Base-by-base conservation (phyloP, 192 early-diverging fungal genomes). In the Coemansia sp. region DNA sequence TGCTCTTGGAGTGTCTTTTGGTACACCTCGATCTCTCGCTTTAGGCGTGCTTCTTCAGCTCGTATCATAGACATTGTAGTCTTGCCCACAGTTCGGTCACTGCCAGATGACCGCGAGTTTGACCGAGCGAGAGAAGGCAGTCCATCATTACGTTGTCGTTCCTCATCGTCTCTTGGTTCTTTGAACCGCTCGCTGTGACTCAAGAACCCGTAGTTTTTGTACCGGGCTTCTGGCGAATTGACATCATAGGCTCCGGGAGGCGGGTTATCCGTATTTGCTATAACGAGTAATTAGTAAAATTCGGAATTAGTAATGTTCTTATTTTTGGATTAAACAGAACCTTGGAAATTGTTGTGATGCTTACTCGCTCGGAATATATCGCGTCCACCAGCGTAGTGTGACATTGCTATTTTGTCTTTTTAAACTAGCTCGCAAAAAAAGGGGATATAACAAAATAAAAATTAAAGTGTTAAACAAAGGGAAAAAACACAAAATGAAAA, bases 221-320 rank as follows among this genome's bases (percentile, higher is more conserved):
- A 76, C 16, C 61, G 62, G 27, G 67, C 66, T 16, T 80, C 82
- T 16, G 76, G 73, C 29, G 81, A 76, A 40, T 69, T 40, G 16
- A 76, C 73, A 36, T 84, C 73, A 51, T 84, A 84, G 8, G 66
- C 54, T 2, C 81, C 80, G 0, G 80, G 76, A 24, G 75, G 73
- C 24, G 80, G 80, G 44, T 78, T 78, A 67, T 83, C 80, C 2
- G 80, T 66, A 64, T 83, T 72, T 38, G 62, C 80, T 83, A 83
- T 29, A 61, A 13, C 5, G 10, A 33, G 27, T 27, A 27, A 27
- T 52, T 16, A 44, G 6, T 22, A 5, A 9, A 51, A 38, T 9
- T 18, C 16, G 4, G 20, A 22, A 51, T 4, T 40, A 24, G 59
- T 12, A 27, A 31, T n/a, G 18, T 43, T 29, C 11, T 20, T 27